phyloP scores from a whole-genome alignment of 2,329 filamentous ascomycete species.

The Botrytis pseudocinerea region DNA sequence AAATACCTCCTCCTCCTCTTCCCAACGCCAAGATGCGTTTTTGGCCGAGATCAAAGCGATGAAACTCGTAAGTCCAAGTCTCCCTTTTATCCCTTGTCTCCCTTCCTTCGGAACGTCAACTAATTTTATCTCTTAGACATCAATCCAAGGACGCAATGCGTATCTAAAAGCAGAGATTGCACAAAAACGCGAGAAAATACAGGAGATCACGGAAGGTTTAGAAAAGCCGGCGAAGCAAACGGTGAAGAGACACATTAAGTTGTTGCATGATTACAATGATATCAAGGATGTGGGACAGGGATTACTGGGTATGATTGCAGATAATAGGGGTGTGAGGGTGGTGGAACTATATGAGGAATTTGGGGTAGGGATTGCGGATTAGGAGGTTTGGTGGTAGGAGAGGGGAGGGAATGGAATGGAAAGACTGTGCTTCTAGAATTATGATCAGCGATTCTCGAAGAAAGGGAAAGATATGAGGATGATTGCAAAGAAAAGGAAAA shows the following conservation, averaged over 20 bases:
- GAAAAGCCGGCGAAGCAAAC: conserved; percentile 47
- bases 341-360: conserved; percentile 42
- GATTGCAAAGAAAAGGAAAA: not conserved
- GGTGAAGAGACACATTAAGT: conserved; percentile 62
- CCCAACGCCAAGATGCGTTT: conserved; percentile 33
- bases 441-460: not conserved
- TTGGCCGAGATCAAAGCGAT: conserved; percentile 38
- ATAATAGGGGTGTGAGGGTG: conserved; percentile 54
- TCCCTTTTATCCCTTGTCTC: not conserved
- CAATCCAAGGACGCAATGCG: conserved; percentile 48
- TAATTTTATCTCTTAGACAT: conserved; percentile 39
- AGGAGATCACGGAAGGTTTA: conserved; percentile 41
- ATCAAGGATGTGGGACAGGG: conserved; percentile 68
- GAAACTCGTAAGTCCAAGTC: conserved; percentile 36
- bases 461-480: not conserved
- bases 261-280: conserved; percentile 70
- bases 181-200: conserved; percentile 40
- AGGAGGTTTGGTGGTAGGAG: not conserved
- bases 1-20: not conserved
- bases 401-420: too few species aligned
- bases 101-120: conserved; percentile 35
- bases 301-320: conserved; percentile 66
- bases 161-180: conserved; percentile 44
- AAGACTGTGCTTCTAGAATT: not conserved
- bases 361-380: conserved; percentile 40